A percentile compares a stretch with the other conserved stretches of the same genome.
These are phyloP conservation scores for Rusavskia elegans DNA, from an alignment of 495 filamentous ascomycete genomes.

Conservation along the genomic window DNA sequence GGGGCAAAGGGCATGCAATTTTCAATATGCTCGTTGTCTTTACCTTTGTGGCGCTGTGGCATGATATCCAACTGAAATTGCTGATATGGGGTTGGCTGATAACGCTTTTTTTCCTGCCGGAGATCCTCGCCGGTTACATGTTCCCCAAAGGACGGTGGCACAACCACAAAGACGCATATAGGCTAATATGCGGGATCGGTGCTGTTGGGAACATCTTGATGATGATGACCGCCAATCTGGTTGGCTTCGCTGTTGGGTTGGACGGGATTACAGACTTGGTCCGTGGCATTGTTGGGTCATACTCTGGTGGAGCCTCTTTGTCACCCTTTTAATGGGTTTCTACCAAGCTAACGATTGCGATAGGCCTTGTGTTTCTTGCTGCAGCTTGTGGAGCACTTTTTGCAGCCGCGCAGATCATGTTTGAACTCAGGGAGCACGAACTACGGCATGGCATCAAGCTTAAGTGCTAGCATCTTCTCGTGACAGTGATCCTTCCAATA, in stretches of 20 bases:
- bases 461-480: slow-evolving; percentile 47
- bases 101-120: slow-evolving; percentile 82
- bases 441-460: slow-evolving; percentile 62
- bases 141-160: slow-evolving; percentile 63
- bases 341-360: background rate
- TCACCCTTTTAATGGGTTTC: background rate
- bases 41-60: slow-evolving; percentile 96
- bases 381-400: slow-evolving; percentile 59
- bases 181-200: slow-evolving; percentile 70
- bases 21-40: slow-evolving; percentile 76
- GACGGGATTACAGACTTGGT: slow-evolving; percentile 72
- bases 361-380: slow-evolving; percentile 56
- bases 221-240: slow-evolving; percentile 92
- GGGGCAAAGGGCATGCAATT: slow-evolving; percentile 30
- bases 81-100: slow-evolving; percentile 96
- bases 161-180: slow-evolving; percentile 48
- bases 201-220: slow-evolving; percentile 76
- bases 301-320: slow-evolving; percentile 34
- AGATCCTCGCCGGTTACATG: slow-evolving; percentile 49
- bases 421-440: slow-evolving; percentile 81
- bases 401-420: slow-evolving; percentile 86
- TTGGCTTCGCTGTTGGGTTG: slow-evolving; percentile 83
- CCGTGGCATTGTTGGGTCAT: slow-evolving; percentile 55
- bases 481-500: too few relatives aligned
- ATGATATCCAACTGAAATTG: slow-evolving; percentile 86